These are phyloP conservation scores for Dioscorea zingiberensis DNA, from an alignment of 106 monocot genomes.

Conservation along the genomic window DNA sequence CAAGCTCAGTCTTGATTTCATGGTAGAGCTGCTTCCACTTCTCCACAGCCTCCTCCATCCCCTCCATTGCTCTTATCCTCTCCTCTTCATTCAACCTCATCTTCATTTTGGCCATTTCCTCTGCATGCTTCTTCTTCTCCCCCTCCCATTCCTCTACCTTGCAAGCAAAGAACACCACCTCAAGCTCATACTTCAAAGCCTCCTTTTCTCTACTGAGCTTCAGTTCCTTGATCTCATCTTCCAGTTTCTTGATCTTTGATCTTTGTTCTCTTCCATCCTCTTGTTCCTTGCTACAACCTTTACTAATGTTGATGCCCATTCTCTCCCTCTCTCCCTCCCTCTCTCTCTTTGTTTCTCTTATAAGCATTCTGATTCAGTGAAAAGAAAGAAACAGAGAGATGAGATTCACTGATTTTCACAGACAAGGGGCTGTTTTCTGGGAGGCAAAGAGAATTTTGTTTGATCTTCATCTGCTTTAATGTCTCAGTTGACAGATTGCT, in stretches of 20 bases:
- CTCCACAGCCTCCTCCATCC: slow-evolving; percentile 43
- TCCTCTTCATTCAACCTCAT: neutral
- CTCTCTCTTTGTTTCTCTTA: neutral
- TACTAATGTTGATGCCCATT: slow-evolving; percentile 50
- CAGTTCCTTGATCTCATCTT: slow-evolving; percentile 40
- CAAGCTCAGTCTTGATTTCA: slow-evolving; percentile 83
- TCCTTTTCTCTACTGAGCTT: slow-evolving; percentile 25
- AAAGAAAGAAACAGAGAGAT: too few relatives aligned
- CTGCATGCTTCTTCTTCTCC: slow-evolving; percentile 41
- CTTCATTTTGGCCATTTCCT: neutral
- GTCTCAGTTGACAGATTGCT: too few relatives aligned
- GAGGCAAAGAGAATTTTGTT: too few relatives aligned
- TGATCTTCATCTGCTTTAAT: too few relatives aligned
- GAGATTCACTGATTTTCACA: too few relatives aligned
- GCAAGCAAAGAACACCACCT: neutral
- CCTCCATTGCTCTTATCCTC: slow-evolving; percentile 22
- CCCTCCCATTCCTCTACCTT: slow-evolving; percentile 24
- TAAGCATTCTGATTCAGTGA: too few relatives aligned
- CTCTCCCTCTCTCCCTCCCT: neutral
- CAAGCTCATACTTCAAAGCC: slow-evolving; percentile 8
- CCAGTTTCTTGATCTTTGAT: slow-evolving; percentile 11
- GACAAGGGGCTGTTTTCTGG: too few relatives aligned
- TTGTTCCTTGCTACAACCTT: slow-evolving; percentile 2
- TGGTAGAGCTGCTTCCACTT: slow-evolving; percentile 87
- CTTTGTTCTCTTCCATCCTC: slow-evolving; percentile 4